phyloP scores from a whole-genome alignment of 768 basidiomycete genomes.

The Rhizopogon vulgaris region DNA sequence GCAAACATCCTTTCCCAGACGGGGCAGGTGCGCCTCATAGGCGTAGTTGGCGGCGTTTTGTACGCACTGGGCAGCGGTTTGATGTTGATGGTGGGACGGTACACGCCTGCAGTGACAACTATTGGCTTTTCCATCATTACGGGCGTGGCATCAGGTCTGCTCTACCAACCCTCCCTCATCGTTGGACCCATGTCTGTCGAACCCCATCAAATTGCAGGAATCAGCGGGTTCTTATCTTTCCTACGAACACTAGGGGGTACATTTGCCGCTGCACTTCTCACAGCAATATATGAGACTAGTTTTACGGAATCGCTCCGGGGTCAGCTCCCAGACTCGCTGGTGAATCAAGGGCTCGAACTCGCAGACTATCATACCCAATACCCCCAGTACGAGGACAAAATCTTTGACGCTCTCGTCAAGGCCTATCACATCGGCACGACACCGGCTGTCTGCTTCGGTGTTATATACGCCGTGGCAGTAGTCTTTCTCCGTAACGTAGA shows the following conservation, averaged over 20 bases:
- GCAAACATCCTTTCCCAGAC: conserved; percentile 28
- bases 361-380: conserved; percentile 24
- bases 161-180: conserved; percentile 29
- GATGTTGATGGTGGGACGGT: conserved; percentile 27
- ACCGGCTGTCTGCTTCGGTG: conserved; percentile 28
- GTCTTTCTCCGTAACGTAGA: conserved; percentile 26
- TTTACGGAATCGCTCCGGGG: conserved; percentile 25
- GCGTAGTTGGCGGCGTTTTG: conserved; percentile 22
- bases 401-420: conserved; percentile 25
- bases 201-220: conserved; percentile 27
- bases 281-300: conserved; percentile 26
- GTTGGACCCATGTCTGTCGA: conserved; percentile 31
- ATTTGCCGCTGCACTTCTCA: conserved; percentile 30
- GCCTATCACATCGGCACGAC: conserved; percentile 29
- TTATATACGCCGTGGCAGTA: conserved; percentile 25
- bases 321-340: conserved; percentile 21
- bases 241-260: conserved; percentile 29
- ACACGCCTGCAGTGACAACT: conserved; percentile 19
- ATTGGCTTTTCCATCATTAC: conserved; percentile 28
- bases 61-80: conserved; percentile 28
- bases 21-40: conserved; percentile 25
- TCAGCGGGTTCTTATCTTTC: conserved; percentile 30
- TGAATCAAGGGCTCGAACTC: conserved; percentile 24
- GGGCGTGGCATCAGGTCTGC: conserved; percentile 25
- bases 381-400: conserved; percentile 28